Evolutionary conservation across 345 rosid genomes (phyloP).

Genomic region (Gynandropsis gynandra): DNA sequence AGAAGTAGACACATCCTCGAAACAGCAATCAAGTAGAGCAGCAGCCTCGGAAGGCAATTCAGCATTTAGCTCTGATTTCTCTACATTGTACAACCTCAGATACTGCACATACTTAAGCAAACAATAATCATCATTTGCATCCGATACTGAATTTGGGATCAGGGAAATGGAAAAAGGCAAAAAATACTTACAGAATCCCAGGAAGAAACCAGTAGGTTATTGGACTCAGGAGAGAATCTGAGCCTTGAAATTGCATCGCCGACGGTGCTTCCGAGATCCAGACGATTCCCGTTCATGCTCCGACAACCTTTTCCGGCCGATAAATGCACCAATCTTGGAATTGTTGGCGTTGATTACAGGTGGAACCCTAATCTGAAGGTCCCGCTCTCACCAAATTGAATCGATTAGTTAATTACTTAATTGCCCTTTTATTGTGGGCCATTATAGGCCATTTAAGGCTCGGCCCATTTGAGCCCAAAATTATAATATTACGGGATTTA

Average conservation of each 20-base stretch:
- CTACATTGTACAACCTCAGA: conserved; percentile 75
- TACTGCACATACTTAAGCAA: conserved; percentile 26
- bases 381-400: too few relatives aligned
- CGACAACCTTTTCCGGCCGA: too few relatives aligned
- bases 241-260: neutral
- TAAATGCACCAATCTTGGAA: too few relatives aligned
- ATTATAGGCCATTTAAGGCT: too few relatives aligned
- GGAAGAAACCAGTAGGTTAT: conserved; percentile 46
- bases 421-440: too few relatives aligned
- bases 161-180: conserved; percentile 4
- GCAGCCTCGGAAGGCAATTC: conserved; percentile 45
- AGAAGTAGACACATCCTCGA: conserved; percentile 45
- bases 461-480: too few relatives aligned
- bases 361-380: too few relatives aligned
- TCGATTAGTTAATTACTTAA: too few relatives aligned
- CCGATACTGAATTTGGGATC: neutral
- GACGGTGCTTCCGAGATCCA: conserved; percentile 42
- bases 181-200: conserved; percentile 92
- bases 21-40: conserved; percentile 83
- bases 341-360: too few relatives aligned
- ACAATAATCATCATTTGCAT: neutral
- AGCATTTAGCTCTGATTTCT: conserved; percentile 40
- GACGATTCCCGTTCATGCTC: conserved; percentile 28
- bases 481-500: too few relatives aligned
- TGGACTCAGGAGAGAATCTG: conserved; percentile 47